Evolutionary conservation across 2,329 filamentous ascomycete genomes (phyloP).

Genomic region (Trichoderma guizhouense): DNA sequence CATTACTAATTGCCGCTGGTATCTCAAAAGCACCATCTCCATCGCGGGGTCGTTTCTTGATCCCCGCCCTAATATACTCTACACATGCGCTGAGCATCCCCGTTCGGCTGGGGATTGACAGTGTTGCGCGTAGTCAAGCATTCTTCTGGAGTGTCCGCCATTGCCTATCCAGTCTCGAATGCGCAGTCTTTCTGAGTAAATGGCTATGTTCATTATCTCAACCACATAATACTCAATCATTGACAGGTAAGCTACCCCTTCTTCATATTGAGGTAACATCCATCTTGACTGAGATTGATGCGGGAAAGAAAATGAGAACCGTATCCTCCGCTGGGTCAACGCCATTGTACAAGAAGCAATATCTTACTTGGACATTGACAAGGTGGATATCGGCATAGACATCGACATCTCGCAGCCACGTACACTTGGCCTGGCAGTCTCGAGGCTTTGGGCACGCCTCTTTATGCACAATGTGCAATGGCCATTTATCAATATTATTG

Average conservation of each 20-base stretch:
- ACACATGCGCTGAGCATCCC: not conserved
- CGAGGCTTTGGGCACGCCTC: not conserved
- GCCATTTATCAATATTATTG: not conserved
- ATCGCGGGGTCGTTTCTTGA: not conserved
- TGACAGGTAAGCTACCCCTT: not conserved
- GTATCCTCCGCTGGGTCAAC: not conserved
- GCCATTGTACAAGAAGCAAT: not conserved
- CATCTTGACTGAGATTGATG: not conserved
- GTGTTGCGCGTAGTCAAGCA: not conserved
- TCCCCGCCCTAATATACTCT: not conserved
- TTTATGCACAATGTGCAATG: not conserved
- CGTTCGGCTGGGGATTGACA: not conserved
- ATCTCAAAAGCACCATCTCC: not conserved
- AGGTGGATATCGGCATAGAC: not conserved
- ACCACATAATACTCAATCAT: not conserved
- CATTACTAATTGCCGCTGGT: not conserved
- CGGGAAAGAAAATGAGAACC: not conserved
- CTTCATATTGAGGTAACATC: not conserved
- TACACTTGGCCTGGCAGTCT: not conserved
- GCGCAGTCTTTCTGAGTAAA: not conserved
- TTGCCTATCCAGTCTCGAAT: not conserved
- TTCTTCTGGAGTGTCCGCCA: not conserved
- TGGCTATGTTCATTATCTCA: not conserved
- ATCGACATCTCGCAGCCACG: not conserved
- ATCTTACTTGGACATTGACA: not conserved